Base-by-base conservation (phyloP, 352 stramenopile species). In the Phytopythium sindhum region DNA sequence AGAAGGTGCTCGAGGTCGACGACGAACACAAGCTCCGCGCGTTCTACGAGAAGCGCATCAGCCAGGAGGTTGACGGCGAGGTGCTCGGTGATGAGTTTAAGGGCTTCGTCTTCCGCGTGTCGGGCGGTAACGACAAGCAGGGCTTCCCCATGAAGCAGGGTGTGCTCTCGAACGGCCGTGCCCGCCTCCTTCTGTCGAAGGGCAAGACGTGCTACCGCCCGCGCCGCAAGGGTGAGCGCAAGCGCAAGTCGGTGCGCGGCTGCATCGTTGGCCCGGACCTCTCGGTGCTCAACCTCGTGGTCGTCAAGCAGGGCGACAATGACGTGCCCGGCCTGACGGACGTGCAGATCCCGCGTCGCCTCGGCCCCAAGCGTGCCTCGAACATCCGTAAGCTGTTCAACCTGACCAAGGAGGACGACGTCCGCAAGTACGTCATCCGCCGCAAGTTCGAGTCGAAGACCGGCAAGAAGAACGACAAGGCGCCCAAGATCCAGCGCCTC, bases 331-430 rank as follows among this genome's bases (percentile, higher is more conserved):
- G 97, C 70, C 89, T 99, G 60, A 99, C 98, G 47, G 97, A 99
- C 75, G 90, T 97, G 66, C 86, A 94, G 70, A 84, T 94, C 70
- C 97, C 97, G 65, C 96, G 97, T 86, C 96, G 97, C 80, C 90
- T 99, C 52, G 98, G 98, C 64, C 98, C 98, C 67, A 99, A 99
- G 96, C 93, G 98, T 76, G 98, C 97, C 65, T 99, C 97, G 83
- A 99, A 99, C 83, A 99, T 99, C 85, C 97, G 98, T 77, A 99
- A 99, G 88, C 82, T 99, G 67, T 99, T 99, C 90, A 99, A 99
- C 91, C 89, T 99, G 72, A 95, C 86, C 79, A 99, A 99, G 92
- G 97, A 99, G 57, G 98, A 99, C 78, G 98, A 99, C 87, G 96
- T 99, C 41, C 88, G 94, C 66, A 99, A 99, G 88, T 99, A 98